These are phyloP conservation scores for Lodderomyces orthopsilosis DNA, from an alignment of 1,139 yeast species.

Conservation along the genomic window DNA sequence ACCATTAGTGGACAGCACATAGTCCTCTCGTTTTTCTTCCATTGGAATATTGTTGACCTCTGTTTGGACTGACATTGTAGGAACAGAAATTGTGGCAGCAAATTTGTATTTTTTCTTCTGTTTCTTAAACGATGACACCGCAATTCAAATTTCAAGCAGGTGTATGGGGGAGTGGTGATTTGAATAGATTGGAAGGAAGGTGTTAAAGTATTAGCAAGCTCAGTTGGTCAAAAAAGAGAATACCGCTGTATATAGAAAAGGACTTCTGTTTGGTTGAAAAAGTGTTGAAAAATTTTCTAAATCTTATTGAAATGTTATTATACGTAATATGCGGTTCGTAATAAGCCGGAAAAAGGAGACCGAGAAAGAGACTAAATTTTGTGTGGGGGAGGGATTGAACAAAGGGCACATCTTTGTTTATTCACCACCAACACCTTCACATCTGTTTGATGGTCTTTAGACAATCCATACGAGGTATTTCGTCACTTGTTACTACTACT, in stretches of 20 bases:
- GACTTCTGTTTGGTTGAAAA: not conserved
- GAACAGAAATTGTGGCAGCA: not conserved
- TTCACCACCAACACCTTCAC: too few relatives aligned
- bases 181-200: too few relatives aligned
- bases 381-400: not conserved
- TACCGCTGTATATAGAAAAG: too few relatives aligned
- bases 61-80: constrained; percentile 3
- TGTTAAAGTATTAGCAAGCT: too few relatives aligned
- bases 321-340: not conserved
- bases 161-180: too few relatives aligned
- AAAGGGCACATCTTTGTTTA: too few relatives aligned
- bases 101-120: not conserved
- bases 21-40: not conserved
- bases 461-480: too few relatives aligned
- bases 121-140: not conserved
- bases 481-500: too few relatives aligned
- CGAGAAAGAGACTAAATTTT: too few relatives aligned
- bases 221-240: too few relatives aligned
- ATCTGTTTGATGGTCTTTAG: too few relatives aligned
- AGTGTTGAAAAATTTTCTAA: not conserved
- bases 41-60: not conserved
- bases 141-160: not conserved
- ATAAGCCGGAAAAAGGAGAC: not conserved
- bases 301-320: not conserved
- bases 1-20: constrained; percentile 13